A percentile compares a stretch with the other conserved stretches of the same genome.
Conservation (phyloP, 1,284 basidiomycete species). For the Melanopsichium pennsylvanicum region DNA sequence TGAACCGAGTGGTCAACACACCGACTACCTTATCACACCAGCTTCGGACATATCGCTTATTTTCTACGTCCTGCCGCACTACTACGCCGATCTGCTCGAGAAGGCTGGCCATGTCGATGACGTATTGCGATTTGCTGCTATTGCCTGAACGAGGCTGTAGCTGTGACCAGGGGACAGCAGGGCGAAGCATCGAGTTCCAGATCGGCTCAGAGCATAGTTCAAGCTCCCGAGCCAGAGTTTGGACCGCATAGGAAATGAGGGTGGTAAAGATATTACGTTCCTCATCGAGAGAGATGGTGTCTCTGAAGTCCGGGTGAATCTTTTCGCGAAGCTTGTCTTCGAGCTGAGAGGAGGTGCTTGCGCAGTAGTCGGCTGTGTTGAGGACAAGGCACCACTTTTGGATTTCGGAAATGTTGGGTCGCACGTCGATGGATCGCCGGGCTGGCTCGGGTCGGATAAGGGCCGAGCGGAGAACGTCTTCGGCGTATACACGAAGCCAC, state of each 20-base stretch:
- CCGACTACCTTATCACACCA: conserved; percentile 63
- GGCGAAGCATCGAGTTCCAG: conserved; percentile 59
- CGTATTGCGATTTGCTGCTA: conserved; percentile 44
- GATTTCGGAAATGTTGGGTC: conserved; percentile 48
- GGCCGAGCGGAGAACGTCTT: conserved; percentile 74
- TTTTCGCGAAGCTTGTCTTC: conserved; percentile 89
- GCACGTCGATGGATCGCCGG: conserved; percentile 48
- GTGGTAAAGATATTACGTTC: conserved; percentile 81
- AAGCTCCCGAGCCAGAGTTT: conserved; percentile 50
- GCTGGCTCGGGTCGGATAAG: conserved; percentile 72
- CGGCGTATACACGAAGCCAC: conserved; percentile 92
- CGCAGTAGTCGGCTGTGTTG: conserved; percentile 98
- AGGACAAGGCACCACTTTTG: conserved; percentile 73
- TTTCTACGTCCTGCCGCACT: conserved; percentile 62
- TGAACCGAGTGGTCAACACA: conserved; percentile 41
- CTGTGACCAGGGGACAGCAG: conserved; percentile 52
- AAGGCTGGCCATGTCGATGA: conserved; percentile 54
- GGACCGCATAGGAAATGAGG: conserved; percentile 51
- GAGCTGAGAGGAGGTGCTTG: conserved; percentile 87
- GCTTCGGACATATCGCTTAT: conserved; percentile 60
- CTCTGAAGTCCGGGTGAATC: conserved; percentile 76
- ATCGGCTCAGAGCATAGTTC: conserved; percentile 54
- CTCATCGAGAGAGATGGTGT: conserved; percentile 80
- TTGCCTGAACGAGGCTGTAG: conserved; percentile 18
- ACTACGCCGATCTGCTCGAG: conserved; percentile 60